Base-by-base conservation (phyloP, 1,139 yeast genomes). In the Kazachstania sp. region DNA sequence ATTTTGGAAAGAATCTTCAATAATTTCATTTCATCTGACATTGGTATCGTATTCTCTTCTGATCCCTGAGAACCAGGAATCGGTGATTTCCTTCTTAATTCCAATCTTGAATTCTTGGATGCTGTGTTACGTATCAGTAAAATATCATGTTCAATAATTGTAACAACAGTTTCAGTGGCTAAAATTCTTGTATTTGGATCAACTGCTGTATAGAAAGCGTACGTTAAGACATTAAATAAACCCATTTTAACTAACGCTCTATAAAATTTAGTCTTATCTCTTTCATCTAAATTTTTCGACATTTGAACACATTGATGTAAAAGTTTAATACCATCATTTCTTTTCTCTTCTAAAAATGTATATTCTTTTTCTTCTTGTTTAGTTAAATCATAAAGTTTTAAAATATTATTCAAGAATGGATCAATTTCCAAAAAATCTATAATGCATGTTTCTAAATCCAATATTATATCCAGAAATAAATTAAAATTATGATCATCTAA, bases 131-230 rank as follows among this genome's bases (percentile, higher is more conserved):
- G 79, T 18, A 86, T 78, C 43, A 86, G 65, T 3, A 82, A 67
- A 2, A 86, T 83, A 60, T 88, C 97, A 56, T 86, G 90, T 53
- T 90, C 97, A 35, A 90, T 82, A 8, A 88, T 81, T 1, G 87
- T 72, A 11, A 86, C 83, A 31, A 92, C 76, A 12, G 88, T 69
- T 60, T 92, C 97, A 0, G 95, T 83, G 0, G 95, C 95, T 34
- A 86, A 64, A 2, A 81, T 79, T 50, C 94, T 71, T 13, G 79
- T 73, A 32, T 53, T 59, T 23, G 71, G 71, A 23, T 73, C 68
- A 26, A 70, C 66, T n/a, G 72, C 72, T 55, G 80, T 83, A 32
- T 71, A 70, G 45, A 88, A 71, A 0, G 96, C 94, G 71, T 79
- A 87, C 45, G 76, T 75, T 20, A 92, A 71, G 67, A 86, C 77